phyloP scores from a whole-genome alignment of 75 land plant genomes.

The Larix kaempferi region DNA sequence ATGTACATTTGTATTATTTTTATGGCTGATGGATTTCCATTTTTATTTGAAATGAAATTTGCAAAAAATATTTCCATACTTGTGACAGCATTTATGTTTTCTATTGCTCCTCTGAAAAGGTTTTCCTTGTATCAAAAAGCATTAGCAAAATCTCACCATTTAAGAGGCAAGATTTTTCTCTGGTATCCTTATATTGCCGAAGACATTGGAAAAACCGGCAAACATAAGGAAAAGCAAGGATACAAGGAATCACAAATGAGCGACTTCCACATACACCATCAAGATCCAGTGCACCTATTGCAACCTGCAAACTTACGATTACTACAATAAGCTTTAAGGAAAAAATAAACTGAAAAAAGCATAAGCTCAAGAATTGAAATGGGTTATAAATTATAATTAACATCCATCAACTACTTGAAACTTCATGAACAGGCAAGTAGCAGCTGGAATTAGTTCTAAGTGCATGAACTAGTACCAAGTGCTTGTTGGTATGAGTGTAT shows the following conservation, averaged over 20 bases:
- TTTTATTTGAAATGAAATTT: too few relatives aligned
- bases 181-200: conserved; percentile 91
- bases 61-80: too few relatives aligned
- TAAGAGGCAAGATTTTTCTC: conserved; percentile 67
- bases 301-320: conserved; percentile 53
- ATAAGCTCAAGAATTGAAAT: neutral
- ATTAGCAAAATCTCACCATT: conserved; percentile 59
- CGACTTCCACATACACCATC: conserved; percentile 97
- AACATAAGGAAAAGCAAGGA: conserved; percentile 90
- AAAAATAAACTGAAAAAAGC: neutral
- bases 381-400: neutral
- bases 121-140: too few relatives aligned
- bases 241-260: conserved; percentile 81
- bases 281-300: conserved; percentile 95
- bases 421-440: neutral
- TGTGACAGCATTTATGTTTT: too few relatives aligned
- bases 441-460: too few relatives aligned
- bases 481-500: neutral
- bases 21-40: too few relatives aligned
- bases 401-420: neutral
- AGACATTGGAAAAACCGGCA: conserved; percentile 95
- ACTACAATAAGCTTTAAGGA: neutral
- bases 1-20: too few relatives aligned
- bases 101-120: too few relatives aligned
- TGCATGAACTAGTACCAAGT: neutral